Evolutionary conservation across 768 basidiomycete species (phyloP), one percentile per base, ranked within the genome.

Genomic region (Trametes punicea): DNA sequence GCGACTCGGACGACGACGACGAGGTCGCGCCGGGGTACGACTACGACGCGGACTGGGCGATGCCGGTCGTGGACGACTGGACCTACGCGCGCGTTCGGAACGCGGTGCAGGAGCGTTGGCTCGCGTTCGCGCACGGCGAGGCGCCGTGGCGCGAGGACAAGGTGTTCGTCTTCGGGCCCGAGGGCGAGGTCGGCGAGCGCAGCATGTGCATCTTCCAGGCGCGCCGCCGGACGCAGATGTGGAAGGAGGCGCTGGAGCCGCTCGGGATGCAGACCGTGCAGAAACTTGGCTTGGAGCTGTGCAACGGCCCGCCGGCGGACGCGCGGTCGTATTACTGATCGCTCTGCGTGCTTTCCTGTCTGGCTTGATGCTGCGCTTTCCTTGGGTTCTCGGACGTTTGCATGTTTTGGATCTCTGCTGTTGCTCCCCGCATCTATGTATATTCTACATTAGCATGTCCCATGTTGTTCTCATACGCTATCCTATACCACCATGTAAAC

Each of bases 151-250:
- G 72, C 54, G 80, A 78, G 56, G 80, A 82, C 56, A 86, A 81
- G 70, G 79, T 88, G 44, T 90, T 79, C 67, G 87, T 91, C 18
- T 89, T 91, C 61, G 89, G 89, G 4, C 89, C 89, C 0, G 88
- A 90, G 66, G 89, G 88, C 50, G 89, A 91, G 71, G 82, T 81
- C 0, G 89, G 89, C 42, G 88, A 89, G 69, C 80, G 89, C 44
- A 81, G 80, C 13, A 72, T 68, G 51, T 70, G 73, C 25, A 85
- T 90, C 13, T 88, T 91, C 51, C 82, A 83, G 52, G 83, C 84
- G 3, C 71, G 89, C 30, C 70, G 89, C 44, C 73, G 87, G 58
- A 77, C 69, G 47, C 71, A 71, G 50, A 67, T 80, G 51, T 91
- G 89, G 89, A 78, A 76, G 58, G 78, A 82, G 46, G 82, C 81